Evolutionary conservation across 805 yeast genomes (phyloP).

Genomic region (Hemisphaericaspora nanyangensis): DNA sequence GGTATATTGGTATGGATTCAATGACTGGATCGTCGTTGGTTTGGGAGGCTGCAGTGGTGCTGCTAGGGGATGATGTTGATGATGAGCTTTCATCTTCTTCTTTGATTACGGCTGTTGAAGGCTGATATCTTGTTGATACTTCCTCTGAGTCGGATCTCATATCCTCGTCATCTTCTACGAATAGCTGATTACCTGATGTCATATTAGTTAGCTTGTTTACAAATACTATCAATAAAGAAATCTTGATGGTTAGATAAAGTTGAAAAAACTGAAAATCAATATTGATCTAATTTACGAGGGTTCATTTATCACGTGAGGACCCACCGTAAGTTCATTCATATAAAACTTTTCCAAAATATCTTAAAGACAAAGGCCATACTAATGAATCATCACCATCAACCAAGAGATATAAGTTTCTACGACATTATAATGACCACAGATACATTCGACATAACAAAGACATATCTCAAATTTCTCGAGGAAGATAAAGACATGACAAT

Average conservation of each 20-base stretch:
- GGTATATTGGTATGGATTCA: slow-evolving; percentile 33
- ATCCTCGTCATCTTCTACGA: slow-evolving; percentile 24
- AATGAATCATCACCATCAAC: no score
- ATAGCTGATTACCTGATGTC: slow-evolving; percentile 9
- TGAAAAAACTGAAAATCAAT: no score
- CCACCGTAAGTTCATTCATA: no score
- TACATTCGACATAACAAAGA: slow-evolving; percentile 71
- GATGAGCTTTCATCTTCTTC: slow-evolving; percentile 4
- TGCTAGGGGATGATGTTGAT: background rate
- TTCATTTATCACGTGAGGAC: background rate
- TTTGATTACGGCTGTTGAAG: slow-evolving; percentile 7
- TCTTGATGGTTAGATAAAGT: no score
- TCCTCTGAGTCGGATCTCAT: slow-evolving; percentile 4
- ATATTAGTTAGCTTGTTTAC: no score
- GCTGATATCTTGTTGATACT: slow-evolving; percentile 10
- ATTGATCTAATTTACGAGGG: background rate
- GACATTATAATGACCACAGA: slow-evolving; percentile 7
- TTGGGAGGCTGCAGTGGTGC: background rate
- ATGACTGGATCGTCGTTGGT: slow-evolving; percentile 36
- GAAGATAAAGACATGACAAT: slow-evolving; percentile 97
- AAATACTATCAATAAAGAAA: no score
- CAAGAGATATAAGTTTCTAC: no score
- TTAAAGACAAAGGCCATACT: no score
- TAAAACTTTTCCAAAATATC: no score
- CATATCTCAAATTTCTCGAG: slow-evolving; percentile 73